These are phyloP conservation scores for Microdochium bolleyi DNA, from an alignment of 2,329 filamentous ascomycete species.

Conservation along the genomic window DNA sequence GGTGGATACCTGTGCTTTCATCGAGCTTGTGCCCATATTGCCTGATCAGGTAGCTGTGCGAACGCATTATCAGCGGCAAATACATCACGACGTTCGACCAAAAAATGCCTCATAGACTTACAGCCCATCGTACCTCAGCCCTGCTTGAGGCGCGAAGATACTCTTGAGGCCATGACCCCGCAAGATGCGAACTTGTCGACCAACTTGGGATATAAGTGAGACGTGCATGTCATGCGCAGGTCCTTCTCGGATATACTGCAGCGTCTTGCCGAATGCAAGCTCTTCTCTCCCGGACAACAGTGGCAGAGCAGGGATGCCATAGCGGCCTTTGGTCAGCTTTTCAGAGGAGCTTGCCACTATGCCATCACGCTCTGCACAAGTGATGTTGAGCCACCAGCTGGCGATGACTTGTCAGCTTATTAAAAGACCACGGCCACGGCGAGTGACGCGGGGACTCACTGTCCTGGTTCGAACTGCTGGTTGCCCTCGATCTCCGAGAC, in stretches of 20 bases:
- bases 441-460: conserved; percentile 27
- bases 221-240: conserved; percentile 35
- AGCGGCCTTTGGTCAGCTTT: conserved; percentile 34
- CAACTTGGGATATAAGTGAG: conserved; percentile 39
- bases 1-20: conserved; percentile 28
- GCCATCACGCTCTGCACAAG: conserved; percentile 47
- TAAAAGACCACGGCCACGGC: neutral
- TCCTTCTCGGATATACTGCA: conserved; percentile 38
- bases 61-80: neutral
- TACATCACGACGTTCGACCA: too few relatives aligned
- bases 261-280: conserved; percentile 18
- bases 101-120: conserved; percentile 21
- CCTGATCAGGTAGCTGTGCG: conserved; percentile 36
- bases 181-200: conserved; percentile 41
- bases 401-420: conserved; percentile 8
- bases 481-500: conserved; percentile 32
- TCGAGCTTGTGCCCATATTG: conserved; percentile 38
- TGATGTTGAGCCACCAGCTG: conserved; percentile 52
- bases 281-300: conserved; percentile 44
- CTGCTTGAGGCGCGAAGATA: conserved; percentile 39
- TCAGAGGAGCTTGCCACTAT: conserved; percentile 37
- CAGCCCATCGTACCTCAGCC: conserved; percentile 51
- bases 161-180: conserved; percentile 42
- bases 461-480: conserved; percentile 34
- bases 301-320: conserved; percentile 38